phyloP scores from a whole-genome alignment of 192 early-diverging fungal species.

The Gonapodya sp. region DNA sequence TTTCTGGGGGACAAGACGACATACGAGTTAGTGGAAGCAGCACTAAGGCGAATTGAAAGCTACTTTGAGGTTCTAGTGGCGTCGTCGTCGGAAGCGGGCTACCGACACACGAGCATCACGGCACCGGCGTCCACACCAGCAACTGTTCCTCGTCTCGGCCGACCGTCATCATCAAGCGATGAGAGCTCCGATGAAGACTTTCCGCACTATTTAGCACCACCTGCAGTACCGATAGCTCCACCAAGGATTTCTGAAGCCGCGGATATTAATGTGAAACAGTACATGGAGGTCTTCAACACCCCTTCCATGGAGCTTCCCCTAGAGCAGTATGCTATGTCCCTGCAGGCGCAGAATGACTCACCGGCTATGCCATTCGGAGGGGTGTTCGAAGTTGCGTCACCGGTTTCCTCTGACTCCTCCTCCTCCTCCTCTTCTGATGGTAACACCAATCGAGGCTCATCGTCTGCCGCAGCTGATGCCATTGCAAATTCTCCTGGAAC shows the following conservation, averaged over 20 bases:
- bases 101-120: neutral
- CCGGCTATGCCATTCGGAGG: too few species aligned
- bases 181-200: neutral
- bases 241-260: too few species aligned
- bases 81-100: neutral
- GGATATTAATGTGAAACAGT: neutral
- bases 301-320: neutral
- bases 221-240: too few species aligned
- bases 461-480: too few species aligned
- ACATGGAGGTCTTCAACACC: neutral
- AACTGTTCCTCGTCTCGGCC: too few species aligned
- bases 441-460: too few species aligned
- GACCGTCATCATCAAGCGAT: neutral
- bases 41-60: neutral
- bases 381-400: too few species aligned
- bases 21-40: neutral
- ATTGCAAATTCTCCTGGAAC: too few species aligned
- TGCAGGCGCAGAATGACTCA: neutral
- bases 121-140: neutral
- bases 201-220: neutral
- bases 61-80: neutral
- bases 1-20: neutral
- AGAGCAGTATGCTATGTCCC: neutral
- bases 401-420: too few species aligned
- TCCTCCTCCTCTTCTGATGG: too few species aligned